phyloP scores from a whole-genome alignment of 495 filamentous ascomycete genomes.

The Physcia stellaris region DNA sequence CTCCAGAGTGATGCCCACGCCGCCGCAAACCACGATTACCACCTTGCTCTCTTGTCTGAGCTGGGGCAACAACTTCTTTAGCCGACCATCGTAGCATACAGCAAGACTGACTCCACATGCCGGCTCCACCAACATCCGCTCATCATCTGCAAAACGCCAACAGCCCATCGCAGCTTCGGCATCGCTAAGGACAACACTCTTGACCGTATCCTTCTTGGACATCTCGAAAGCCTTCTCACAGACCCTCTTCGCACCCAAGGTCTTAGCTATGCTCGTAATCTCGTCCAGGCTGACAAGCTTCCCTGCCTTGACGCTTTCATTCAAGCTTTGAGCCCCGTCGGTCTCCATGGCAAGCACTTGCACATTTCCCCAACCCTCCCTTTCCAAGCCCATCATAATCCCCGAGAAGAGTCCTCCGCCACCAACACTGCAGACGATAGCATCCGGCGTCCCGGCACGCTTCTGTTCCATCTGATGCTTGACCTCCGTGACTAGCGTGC shows the following conservation, averaged over 20 bases:
- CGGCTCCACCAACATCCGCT: constrained; percentile 65
- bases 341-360: constrained; percentile 74
- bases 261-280: constrained; percentile 73
- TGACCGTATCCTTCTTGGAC: constrained; percentile 36
- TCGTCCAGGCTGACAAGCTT: constrained; percentile 50
- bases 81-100: constrained; percentile 47
- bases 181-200: constrained; percentile 60
- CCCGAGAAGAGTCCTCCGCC: constrained; percentile 82
- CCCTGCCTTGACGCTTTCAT: constrained; percentile 42
- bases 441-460: constrained; percentile 36
- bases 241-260: constrained; percentile 63
- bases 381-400: constrained; percentile 51
- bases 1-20: constrained; percentile 57
- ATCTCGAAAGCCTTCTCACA: constrained; percentile 58
- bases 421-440: constrained; percentile 71
- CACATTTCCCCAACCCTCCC: constrained; percentile 21
- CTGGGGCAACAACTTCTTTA: constrained; percentile 44
- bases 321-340: constrained; percentile 59
- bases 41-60: constrained; percentile 50
- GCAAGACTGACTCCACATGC: constrained; percentile 68
- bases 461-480: constrained; percentile 36
- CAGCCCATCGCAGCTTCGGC: constrained; percentile 67
- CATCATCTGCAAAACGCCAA: constrained; percentile 67
- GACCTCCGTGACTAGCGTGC: constrained; percentile 64
- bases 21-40: constrained; percentile 80